Evolutionary conservation across 2,329 filamentous ascomycete species (phyloP).

Genomic region (Colletotrichum tanaceti): DNA sequence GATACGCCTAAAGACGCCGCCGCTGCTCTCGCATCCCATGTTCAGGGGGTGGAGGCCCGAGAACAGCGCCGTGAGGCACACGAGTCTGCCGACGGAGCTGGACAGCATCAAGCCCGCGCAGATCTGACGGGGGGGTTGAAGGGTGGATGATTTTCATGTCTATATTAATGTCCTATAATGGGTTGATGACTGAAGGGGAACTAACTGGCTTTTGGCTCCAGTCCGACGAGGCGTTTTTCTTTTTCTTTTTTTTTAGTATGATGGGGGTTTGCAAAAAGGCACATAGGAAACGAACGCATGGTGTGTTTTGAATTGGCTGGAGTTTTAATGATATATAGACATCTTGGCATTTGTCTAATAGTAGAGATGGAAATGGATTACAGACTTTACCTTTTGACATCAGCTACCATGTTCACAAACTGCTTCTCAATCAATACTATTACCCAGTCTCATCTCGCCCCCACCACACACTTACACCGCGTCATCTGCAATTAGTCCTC

Average conservation of each 20-base stretch:
- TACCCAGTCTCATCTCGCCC: no score
- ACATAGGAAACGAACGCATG: no score
- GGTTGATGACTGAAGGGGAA: slow-evolving; percentile 18
- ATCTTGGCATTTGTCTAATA: not conserved
- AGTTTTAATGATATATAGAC: not conserved
- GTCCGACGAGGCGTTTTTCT: slow-evolving; percentile 7
- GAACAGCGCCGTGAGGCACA: slow-evolving; percentile 11
- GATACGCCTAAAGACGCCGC: slow-evolving; percentile 35
- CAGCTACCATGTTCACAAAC: not conserved
- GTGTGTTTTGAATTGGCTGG: no score
- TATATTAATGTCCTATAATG: slow-evolving; percentile 32
- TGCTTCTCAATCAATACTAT: no score
- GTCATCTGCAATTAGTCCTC: not conserved
- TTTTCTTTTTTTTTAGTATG: no score
- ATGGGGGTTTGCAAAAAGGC: not conserved
- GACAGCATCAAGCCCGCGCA: slow-evolving; percentile 26
- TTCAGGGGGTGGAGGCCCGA: slow-evolving; percentile 35
- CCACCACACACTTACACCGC: no score
- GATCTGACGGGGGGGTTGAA: slow-evolving; percentile 9
- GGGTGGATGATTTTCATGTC: not conserved
- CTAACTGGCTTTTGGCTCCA: slow-evolving; percentile 10
- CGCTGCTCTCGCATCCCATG: slow-evolving; percentile 37
- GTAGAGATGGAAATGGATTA: no score
- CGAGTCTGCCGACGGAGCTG: slow-evolving; percentile 35
- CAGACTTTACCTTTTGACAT: no score